Evolutionary conservation across 2,329 filamentous ascomycete species (phyloP).

Genomic region (Monilinia fructicola): DNA sequence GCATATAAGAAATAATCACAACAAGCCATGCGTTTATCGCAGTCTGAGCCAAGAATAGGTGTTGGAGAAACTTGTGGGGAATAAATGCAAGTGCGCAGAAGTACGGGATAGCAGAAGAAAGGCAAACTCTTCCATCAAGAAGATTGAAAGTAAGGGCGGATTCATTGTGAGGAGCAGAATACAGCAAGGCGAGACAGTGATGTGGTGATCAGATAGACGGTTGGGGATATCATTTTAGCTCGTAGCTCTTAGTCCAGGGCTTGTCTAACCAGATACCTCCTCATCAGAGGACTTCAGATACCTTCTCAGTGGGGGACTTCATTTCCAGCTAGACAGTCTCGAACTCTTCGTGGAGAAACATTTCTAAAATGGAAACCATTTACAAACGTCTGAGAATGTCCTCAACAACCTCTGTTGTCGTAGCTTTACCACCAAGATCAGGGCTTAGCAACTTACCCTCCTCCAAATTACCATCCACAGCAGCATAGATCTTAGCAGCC

Average conservation of each 20-base stretch:
- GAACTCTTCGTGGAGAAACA: conserved; percentile 12
- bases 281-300: conserved; percentile 21
- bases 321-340: conserved; percentile 18
- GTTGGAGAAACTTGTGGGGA: neutral
- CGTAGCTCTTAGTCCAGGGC: conserved; percentile 18
- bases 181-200: neutral
- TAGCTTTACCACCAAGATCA: conserved; percentile 84
- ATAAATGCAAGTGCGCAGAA: neutral
- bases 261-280: conserved; percentile 16
- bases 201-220: conserved; percentile 6
- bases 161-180: neutral
- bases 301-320: conserved; percentile 16
- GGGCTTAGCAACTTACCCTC: conserved; percentile 81
- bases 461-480: conserved; percentile 85
- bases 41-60: conserved; percentile 1
- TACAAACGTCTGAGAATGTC: conserved; percentile 85
- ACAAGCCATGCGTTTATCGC: neutral
- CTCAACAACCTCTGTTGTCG: conserved; percentile 80
- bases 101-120: neutral
- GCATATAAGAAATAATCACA: neutral
- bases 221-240: conserved; percentile 21
- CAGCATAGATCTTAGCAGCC: conserved; percentile 84
- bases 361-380: conserved; percentile 24
- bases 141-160: neutral
- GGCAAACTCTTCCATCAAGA: neutral